Evolutionary conservation across 2,329 filamentous ascomycete genomes (phyloP), one percentile per base, ranked within the genome.

Genomic region (Monosporascus sp.): DNA sequence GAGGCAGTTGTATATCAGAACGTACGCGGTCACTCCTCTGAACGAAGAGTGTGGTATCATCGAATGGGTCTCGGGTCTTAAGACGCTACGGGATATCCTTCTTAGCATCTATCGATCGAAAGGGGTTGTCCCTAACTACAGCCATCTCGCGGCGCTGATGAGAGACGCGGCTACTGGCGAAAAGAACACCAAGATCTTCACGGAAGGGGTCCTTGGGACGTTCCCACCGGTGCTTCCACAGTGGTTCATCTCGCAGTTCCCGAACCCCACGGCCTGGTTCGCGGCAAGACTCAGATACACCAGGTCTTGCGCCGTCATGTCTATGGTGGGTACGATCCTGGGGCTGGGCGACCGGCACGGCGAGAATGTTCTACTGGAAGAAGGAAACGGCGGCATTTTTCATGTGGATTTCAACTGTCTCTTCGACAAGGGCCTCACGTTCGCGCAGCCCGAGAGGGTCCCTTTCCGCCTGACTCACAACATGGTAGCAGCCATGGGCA

Each of bases 361-460:
- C 54, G 94, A 99, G 70, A 99, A 99, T 70, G 90, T 99, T 51
- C 82, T 97, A 31, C 84, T 99, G 34, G 91, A 97, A 70, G 90
- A 97, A 73, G 88, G 89, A 52, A 95, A 91, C 59, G 94, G 95
- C 45, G 93, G 93, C 49, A 85, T 96, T 2, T 89, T 99, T 71
- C 94, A 99, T 71, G 95, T 99, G 46, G 94, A 99, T 72, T 99
- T 99, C 79, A 99, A 99, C 73, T 99, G 95, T 70, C 84, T 99
- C 5, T 99, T 99, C 69, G 95, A 99, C 75, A 99, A 99, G 66
- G 94, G 94, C 1, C 81, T 93, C 41, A 97, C 92, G 0, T 97
- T 99, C 67, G 87, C 91, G 57, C 96, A 95, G 70, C 93, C 94
- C 0, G 94, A 99, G 71, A 79, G 88, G 31, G 94, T 99, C 1